These are phyloP conservation scores for Fusarium pseudocircinatum DNA, from an alignment of 2,329 filamentous ascomycete genomes.

Conservation along the genomic window DNA sequence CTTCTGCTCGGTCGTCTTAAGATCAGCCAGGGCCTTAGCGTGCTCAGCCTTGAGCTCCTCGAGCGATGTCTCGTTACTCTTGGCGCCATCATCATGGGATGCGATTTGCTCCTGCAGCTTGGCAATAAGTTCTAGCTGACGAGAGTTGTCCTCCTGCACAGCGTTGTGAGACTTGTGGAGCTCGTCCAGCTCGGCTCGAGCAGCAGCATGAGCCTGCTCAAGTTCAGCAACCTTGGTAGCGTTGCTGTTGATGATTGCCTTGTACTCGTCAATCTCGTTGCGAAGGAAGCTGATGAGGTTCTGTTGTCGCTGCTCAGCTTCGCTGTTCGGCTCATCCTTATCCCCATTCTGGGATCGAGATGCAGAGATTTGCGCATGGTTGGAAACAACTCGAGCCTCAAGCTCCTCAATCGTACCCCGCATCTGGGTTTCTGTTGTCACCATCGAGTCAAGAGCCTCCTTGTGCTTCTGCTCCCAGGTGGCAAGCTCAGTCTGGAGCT, in stretches of 20 bases:
- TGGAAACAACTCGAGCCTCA: conserved; percentile 66
- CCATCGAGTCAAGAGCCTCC: conserved; percentile 74
- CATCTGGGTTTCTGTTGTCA: conserved; percentile 77
- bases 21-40: conserved; percentile 58
- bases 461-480: conserved; percentile 82
- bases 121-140: conserved; percentile 59
- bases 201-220: conserved; percentile 74
- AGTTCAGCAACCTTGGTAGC: conserved; percentile 75
- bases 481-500: conserved; percentile 76
- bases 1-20: conserved; percentile 60
- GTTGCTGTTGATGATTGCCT: conserved; percentile 75
- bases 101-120: conserved; percentile 68
- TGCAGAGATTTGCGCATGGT: conserved; percentile 60
- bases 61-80: conserved; percentile 62
- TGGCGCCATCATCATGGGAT: conserved; percentile 66
- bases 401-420: conserved; percentile 77
- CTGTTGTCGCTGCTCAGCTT: conserved; percentile 65
- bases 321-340: conserved; percentile 54
- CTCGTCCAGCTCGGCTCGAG: conserved; percentile 74
- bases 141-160: conserved; percentile 55
- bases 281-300: conserved; percentile 71
- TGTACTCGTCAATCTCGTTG: conserved; percentile 83
- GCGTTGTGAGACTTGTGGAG: conserved; percentile 68
- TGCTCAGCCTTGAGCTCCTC: conserved; percentile 61
- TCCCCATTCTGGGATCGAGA: conserved; percentile 54